Conservation (phyloP, 1,284 basidiomycete species). For the Rhodotorula sp. region DNA sequence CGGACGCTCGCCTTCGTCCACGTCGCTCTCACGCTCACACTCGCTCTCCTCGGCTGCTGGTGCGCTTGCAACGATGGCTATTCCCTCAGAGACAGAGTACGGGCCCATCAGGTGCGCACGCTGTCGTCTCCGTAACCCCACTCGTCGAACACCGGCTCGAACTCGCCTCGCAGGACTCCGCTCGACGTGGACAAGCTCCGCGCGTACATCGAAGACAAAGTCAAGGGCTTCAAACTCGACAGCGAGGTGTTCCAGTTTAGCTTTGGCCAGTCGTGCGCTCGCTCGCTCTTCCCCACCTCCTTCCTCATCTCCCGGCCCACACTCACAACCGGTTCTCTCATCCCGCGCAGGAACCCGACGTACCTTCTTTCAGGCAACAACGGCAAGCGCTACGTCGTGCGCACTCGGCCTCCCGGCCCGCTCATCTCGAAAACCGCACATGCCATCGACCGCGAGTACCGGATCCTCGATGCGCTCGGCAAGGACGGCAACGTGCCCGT, state of each 20-base stretch:
- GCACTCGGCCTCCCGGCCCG: conserved; percentile 88
- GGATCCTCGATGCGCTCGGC: conserved; percentile 72
- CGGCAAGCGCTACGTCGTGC: conserved; percentile 69
- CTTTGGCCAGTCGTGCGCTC: conserved; percentile 46
- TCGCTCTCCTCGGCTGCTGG: background rate
- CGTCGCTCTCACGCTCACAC: background rate
- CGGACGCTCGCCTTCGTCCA: no score
- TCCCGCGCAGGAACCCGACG: conserved; percentile 80
- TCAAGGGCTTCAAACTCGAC: conserved; percentile 60
- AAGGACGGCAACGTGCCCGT: conserved; percentile 78
- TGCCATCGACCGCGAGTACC: conserved; percentile 88
- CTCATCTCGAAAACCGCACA: conserved; percentile 86
- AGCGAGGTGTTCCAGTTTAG: conserved; percentile 88
- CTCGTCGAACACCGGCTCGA: background rate
- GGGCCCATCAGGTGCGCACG: conserved; percentile 19
- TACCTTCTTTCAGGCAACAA: conserved; percentile 81
- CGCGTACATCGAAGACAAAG: conserved; percentile 17
- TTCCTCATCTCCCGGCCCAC: background rate
- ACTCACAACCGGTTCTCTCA: background rate
- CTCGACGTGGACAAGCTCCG: conserved; percentile 22
- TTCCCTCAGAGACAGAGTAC: conserved; percentile 11
- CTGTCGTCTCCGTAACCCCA: background rate
- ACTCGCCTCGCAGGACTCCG: conserved; percentile 10
- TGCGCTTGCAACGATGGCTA: background rate
- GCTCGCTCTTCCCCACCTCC: background rate